Conservation (phyloP, 1,139 yeast species). For the Saccharomycopsis hybrid region DNA sequence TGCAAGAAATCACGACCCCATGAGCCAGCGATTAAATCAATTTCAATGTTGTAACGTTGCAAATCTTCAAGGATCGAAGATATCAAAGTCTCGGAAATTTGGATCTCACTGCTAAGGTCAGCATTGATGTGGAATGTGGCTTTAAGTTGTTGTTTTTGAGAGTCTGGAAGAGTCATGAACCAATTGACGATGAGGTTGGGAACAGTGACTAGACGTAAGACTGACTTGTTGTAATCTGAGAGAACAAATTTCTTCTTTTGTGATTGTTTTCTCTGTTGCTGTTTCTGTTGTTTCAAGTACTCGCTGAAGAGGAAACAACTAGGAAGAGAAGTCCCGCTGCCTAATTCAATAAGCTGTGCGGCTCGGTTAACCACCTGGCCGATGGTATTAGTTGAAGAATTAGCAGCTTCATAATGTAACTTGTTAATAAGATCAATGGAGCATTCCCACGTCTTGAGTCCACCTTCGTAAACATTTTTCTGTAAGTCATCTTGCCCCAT, state of each 20-base stretch:
- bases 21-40: constrained; percentile 67
- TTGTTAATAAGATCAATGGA: constrained; percentile 66
- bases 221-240: constrained; percentile 79
- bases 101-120: constrained; percentile 44
- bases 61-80: constrained; percentile 42
- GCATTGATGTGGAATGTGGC: constrained; percentile 34
- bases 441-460: constrained; percentile 94
- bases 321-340: constrained; percentile 90
- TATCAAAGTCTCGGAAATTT: constrained; percentile 46
- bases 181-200: constrained; percentile 80
- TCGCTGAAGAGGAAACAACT: constrained; percentile 47
- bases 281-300: constrained; percentile 25
- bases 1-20: constrained; percentile 68
- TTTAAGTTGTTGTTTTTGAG: constrained; percentile 29
- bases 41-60: constrained; percentile 31
- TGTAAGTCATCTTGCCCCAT: constrained; percentile 64
- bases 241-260: constrained; percentile 36
- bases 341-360: constrained; percentile 48
- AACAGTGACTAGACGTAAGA: constrained; percentile 70
- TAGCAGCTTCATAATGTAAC: constrained; percentile 25
- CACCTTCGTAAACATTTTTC: constrained; percentile 83
- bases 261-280: constrained; percentile 14
- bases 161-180: constrained; percentile 42
- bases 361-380: too few species aligned
- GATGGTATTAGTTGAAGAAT: too few species aligned